Percentiles rank a stretch among this genome's conserved stretches.
phyloP scores from a whole-genome alignment of 1,284 basidiomycete species.

The Apiotrichum brassicae region DNA sequence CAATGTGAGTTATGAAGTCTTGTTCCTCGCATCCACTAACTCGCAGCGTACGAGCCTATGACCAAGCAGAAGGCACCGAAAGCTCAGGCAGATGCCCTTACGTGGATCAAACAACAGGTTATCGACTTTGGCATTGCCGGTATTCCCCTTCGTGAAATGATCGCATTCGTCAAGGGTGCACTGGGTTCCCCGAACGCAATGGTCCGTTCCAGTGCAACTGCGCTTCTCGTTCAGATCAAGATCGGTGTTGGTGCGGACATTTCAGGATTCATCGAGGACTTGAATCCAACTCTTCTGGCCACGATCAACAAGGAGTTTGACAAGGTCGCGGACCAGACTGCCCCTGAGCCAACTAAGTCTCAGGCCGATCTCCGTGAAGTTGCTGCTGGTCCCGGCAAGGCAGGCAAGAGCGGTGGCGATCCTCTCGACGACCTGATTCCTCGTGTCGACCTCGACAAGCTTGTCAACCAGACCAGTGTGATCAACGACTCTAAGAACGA shows the following conservation, averaged over 20 bases:
- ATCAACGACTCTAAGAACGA: slow-evolving; percentile 79
- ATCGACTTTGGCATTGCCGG: slow-evolving; percentile 91
- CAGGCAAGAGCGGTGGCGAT: slow-evolving; percentile 53
- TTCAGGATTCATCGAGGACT: slow-evolving; percentile 84
- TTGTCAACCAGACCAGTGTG: slow-evolving; percentile 79
- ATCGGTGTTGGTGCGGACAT: slow-evolving; percentile 86
- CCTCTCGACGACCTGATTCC: slow-evolving; percentile 91
- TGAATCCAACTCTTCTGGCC: slow-evolving; percentile 87
- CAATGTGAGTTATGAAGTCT: slow-evolving; percentile 59
- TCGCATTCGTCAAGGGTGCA: slow-evolving; percentile 82
- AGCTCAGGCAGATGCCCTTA: slow-evolving; percentile 83
- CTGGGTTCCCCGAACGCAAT: slow-evolving; percentile 91
- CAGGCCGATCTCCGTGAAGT: slow-evolving; percentile 65
- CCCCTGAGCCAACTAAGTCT: slow-evolving; percentile 72
- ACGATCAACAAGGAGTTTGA: slow-evolving; percentile 92
- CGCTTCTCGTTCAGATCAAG: slow-evolving; percentile 83
- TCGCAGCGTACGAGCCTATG: slow-evolving; percentile 77
- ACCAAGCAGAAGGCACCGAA: slow-evolving; percentile 96
- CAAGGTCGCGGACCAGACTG: slow-evolving; percentile 72
- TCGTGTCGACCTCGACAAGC: slow-evolving; percentile 81
- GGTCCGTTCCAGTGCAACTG: slow-evolving; percentile 93
- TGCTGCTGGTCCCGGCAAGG: slow-evolving; percentile 43
- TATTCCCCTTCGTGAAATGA: slow-evolving; percentile 72
- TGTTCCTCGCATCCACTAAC: background rate
- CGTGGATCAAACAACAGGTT: slow-evolving; percentile 82